Percentiles rank a stretch among this genome's conserved stretches.
These are phyloP conservation scores for Hymenochaete sp. DNA, from an alignment of 1,284 basidiomycete species.

Conservation along the genomic window DNA sequence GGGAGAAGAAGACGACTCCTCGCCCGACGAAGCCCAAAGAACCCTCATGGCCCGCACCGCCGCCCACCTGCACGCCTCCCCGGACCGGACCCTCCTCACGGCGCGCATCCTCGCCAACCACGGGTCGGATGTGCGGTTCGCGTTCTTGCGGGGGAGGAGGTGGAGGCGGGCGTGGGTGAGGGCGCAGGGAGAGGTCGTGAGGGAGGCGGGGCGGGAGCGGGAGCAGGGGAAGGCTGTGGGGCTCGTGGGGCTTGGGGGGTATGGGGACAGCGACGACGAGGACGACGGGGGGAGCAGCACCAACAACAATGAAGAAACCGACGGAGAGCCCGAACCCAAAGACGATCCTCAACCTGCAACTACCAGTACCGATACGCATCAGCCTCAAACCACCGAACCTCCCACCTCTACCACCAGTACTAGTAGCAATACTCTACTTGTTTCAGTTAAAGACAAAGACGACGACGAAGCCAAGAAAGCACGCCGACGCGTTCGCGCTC, in stretches of 20 bases:
- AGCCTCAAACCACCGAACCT: too few relatives aligned
- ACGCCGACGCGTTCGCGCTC: slow-evolving; percentile 43
- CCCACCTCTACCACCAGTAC: too few relatives aligned
- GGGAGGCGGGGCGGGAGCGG: slow-evolving; percentile 21
- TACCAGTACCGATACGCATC: too few relatives aligned
- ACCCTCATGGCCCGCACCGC: slow-evolving; percentile 74
- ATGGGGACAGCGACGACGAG: slow-evolving; percentile 45
- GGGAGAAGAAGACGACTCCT: slow-evolving; percentile 69
- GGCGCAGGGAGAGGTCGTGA: slow-evolving; percentile 34
- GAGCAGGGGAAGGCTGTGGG: slow-evolving; percentile 26
- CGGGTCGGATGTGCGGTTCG: slow-evolving; percentile 60
- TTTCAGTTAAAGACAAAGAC: neutral
- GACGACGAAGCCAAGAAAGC: slow-evolving; percentile 34
- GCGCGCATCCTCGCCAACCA: slow-evolving; percentile 85
- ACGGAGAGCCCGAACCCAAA: neutral
- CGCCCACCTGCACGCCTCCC: slow-evolving; percentile 51
- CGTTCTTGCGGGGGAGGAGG: slow-evolving; percentile 70
- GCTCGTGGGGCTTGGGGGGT: slow-evolving; percentile 46
- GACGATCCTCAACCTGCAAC: too few relatives aligned
- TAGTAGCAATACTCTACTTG: neutral
- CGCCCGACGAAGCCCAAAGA: slow-evolving; percentile 60
- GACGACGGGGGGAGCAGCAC: slow-evolving; percentile 16
- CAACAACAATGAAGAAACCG: slow-evolving; percentile 13
- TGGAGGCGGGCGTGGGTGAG: slow-evolving; percentile 58
- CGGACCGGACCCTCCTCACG: slow-evolving; percentile 71